Base-by-base conservation (phyloP, 2,329 filamentous ascomycete genomes). In the Sporothrix phasma region DNA sequence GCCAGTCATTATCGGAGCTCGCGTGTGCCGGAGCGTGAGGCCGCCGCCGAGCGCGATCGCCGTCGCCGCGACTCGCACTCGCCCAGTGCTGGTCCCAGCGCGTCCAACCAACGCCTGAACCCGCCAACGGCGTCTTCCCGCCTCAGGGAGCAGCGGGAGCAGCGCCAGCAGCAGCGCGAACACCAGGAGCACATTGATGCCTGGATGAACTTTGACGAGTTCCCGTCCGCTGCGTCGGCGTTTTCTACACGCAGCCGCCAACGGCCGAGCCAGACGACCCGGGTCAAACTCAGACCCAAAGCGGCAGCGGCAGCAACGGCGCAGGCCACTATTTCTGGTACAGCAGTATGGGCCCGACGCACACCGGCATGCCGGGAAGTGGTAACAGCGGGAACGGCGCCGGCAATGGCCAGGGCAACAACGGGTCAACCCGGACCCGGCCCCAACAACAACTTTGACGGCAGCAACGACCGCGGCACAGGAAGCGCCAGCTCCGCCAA, bases 31-130 rank as follows among this genome's bases (percentile, higher is more conserved):
- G 64, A 62, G 3, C 64, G 61, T 13, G 46, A 59, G 5, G 51
- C 53, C 5, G 43, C 65, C 8, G 49, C 56, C 13, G 66, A 66
- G 39, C 58, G 65, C 13, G 66, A 66, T 8, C 64, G 62, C 19
- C 67, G 66, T 5, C 67, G 67, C 3, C 65, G 67, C 37, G 64
- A 68, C 47, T 69, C 67, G 5, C 67, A 67, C 46, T 69, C 67
- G 37, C 66, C 66, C 11, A 58, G 46, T 13, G 60, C 62, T 5
- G 61, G 43, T 17, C 49, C 31, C 47, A 45, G 26, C 53, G 13
- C 47, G 56, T 63, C 53, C 34, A 61, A 47, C 45, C 15, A 31
- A 15, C 34, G 61, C 13, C 29, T 47, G 7, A 24, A 26, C 41
- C 13, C 22, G 19, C 31, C 31, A n/a, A 45, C 62, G 62, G 13